phyloP scores from a whole-genome alignment of 495 filamentous ascomycete genomes.

The Neurospora terricola region DNA sequence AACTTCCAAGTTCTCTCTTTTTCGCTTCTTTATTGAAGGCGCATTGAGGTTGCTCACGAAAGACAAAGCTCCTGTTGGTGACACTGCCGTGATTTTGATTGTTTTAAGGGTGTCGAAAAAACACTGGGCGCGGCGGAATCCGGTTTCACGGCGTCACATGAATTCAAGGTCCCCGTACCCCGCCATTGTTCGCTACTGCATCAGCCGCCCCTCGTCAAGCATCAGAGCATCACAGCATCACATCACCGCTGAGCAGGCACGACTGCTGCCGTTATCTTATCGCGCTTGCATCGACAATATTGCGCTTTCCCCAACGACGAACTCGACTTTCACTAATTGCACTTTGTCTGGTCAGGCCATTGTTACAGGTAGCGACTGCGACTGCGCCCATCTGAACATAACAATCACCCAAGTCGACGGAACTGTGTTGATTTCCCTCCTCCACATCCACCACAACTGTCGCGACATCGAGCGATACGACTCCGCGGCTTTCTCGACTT shows the following conservation, averaged over 20 bases:
- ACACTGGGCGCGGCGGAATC: background rate
- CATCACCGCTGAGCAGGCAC: background rate
- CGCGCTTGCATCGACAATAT: background rate
- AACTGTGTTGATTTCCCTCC: background rate
- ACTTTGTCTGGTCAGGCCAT: background rate
- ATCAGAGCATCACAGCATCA: background rate
- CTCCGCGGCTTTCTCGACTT: background rate
- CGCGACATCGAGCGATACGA: background rate
- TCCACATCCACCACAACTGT: background rate
- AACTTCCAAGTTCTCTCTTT: background rate
- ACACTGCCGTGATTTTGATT: background rate
- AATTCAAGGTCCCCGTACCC: background rate
- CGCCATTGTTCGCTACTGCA: background rate
- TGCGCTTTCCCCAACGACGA: background rate
- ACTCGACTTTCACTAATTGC: background rate
- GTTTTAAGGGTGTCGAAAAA: background rate
- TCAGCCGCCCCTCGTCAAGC: background rate
- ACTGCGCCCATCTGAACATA: background rate
- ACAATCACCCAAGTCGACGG: background rate
- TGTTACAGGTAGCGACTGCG: background rate
- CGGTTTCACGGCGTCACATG: background rate
- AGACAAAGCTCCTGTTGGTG: background rate
- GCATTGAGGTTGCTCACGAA: background rate
- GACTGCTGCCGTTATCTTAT: background rate
- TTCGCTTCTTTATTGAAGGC: background rate